These are phyloP conservation scores for Erodium maritimum DNA, from an alignment of 345 rosid genomes.

Conservation along the genomic window DNA sequence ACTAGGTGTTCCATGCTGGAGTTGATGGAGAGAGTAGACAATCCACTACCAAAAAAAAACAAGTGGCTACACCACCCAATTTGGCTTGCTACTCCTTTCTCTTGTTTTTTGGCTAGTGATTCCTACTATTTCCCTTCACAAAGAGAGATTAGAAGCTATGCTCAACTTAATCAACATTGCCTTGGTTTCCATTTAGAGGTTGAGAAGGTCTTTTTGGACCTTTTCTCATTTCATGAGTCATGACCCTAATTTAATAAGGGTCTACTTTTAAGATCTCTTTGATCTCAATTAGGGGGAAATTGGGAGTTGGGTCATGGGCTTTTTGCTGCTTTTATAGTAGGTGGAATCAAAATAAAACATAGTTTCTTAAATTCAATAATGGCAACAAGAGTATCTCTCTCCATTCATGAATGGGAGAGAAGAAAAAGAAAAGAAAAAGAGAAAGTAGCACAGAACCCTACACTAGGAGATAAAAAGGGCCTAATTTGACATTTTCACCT, in stretches of 20 bases:
- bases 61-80: no score
- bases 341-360: background rate
- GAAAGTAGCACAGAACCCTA: background rate
- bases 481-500: no score
- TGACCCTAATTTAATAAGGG: background rate
- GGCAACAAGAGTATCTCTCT: no score
- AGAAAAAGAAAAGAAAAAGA: no score
- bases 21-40: no score
- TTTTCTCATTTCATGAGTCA: background rate
- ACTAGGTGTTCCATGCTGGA: no score
- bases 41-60: no score
- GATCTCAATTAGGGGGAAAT: background rate
- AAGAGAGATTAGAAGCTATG: background rate
- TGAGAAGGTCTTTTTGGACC: background rate
- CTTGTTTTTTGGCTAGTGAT: no score
- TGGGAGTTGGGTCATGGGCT: background rate
- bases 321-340: background rate
- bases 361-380: background rate
- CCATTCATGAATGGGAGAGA: background rate
- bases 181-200: background rate
- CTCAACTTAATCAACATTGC: no score
- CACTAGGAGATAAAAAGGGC: background rate
- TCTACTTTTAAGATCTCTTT: background rate
- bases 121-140: background rate
- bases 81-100: no score